phyloP scores from a whole-genome alignment of 2,329 filamentous ascomycete species.

The Cladosporium austrohemisphaericum region DNA sequence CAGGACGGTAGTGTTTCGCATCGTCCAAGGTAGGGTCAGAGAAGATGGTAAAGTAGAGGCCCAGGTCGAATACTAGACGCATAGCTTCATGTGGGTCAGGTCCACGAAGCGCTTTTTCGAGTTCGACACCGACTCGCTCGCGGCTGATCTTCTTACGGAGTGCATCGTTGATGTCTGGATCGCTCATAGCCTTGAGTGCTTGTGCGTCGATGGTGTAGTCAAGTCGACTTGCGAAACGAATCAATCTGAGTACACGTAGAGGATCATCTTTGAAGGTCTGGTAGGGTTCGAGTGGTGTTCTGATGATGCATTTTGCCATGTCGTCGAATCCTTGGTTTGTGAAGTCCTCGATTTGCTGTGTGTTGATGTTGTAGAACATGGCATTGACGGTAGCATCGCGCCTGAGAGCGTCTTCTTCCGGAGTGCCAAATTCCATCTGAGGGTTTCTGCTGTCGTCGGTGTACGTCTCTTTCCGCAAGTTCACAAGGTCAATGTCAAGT shows the following conservation, averaged over 20 bases:
- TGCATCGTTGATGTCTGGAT: slow-evolving; percentile 71
- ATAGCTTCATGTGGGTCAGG: slow-evolving; percentile 60
- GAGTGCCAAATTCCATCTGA: slow-evolving; percentile 87
- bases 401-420: slow-evolving; percentile 81
- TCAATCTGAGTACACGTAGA: slow-evolving; percentile 76
- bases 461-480: slow-evolving; percentile 88
- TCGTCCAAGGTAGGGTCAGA: slow-evolving; percentile 56
- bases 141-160: slow-evolving; percentile 86
- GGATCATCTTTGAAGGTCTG: slow-evolving; percentile 96
- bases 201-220: slow-evolving; percentile 71
- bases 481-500: slow-evolving; percentile 90
- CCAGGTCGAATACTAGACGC: slow-evolving; percentile 62
- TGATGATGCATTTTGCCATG: slow-evolving; percentile 67
- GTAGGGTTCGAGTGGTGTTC: slow-evolving; percentile 80
- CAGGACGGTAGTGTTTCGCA: slow-evolving; percentile 51
- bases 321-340: slow-evolving; percentile 71
- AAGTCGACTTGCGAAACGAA: slow-evolving; percentile 85
- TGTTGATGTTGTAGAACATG: slow-evolving; percentile 90
- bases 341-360: slow-evolving; percentile 76
- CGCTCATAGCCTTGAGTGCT: slow-evolving; percentile 69
- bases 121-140: slow-evolving; percentile 79
- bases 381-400: slow-evolving; percentile 94
- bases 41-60: slow-evolving; percentile 70
- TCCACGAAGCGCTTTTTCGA: slow-evolving; percentile 88
- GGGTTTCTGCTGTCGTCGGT: slow-evolving; percentile 85